Evolutionary conservation across 805 yeast genomes (phyloP).

Genomic region (Metschnikowia continentalis): DNA sequence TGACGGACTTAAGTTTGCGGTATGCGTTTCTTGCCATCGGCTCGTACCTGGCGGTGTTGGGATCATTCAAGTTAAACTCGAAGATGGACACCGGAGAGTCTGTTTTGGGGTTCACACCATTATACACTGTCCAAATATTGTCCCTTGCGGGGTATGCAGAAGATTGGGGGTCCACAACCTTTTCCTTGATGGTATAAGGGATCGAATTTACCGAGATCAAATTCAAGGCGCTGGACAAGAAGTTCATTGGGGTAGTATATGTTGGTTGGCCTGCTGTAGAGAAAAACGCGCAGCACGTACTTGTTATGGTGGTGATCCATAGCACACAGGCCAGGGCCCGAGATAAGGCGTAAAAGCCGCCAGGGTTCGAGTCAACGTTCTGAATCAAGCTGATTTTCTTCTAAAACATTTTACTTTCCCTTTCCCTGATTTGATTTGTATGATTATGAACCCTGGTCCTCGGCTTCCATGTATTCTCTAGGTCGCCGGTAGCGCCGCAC

Average conservation of each 20-base stretch:
- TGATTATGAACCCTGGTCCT: not conserved
- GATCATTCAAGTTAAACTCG: conserved; percentile 50
- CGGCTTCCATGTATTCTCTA: not conserved
- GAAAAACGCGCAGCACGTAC: conserved; percentile 3
- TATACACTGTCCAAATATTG: conserved; percentile 59
- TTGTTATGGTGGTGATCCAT: not conserved
- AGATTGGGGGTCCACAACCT: conserved; percentile 28
- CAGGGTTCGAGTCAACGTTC: no score
- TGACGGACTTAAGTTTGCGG: conserved; percentile 49
- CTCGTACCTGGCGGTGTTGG: conserved; percentile 25
- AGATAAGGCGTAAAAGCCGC: not conserved
- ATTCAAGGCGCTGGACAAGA: conserved; percentile 58
- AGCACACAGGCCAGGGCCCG: not conserved
- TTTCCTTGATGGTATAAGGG: conserved; percentile 54
- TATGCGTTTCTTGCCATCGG: conserved; percentile 34
- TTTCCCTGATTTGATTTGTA: not conserved
- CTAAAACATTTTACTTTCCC: not conserved
- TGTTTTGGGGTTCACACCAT: conserved; percentile 53
- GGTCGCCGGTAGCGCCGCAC: not conserved
- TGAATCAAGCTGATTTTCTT: no score
- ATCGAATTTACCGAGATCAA: conserved; percentile 53
- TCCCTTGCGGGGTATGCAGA: conserved; percentile 20
- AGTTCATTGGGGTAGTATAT: conserved; percentile 47
- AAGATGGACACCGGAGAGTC: conserved; percentile 59
- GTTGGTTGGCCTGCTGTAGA: not conserved